A percentile compares a stretch with the other conserved stretches of the same genome.
Evolutionary conservation across 257 asterid genomes (phyloP).

Genomic region (Rehmannia glutinosa): DNA sequence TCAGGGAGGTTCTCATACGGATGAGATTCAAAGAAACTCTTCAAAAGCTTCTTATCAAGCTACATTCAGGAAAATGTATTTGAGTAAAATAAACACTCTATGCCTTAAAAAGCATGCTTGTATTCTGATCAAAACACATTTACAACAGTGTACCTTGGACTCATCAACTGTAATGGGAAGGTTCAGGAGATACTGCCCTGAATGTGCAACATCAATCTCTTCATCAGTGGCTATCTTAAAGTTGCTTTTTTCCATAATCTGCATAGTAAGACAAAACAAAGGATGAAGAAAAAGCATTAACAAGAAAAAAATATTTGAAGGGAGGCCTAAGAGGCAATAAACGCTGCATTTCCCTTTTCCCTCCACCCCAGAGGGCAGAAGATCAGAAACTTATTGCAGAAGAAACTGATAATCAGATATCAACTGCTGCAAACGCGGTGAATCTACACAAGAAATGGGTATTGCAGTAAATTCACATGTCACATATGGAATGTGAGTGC

Average conservation of each 20-base stretch:
- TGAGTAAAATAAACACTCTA: constrained; percentile 6
- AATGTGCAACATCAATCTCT: constrained; percentile 84
- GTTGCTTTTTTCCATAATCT: constrained; percentile 94
- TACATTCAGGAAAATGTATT: constrained; percentile 35
- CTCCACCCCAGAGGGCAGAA: constrained; percentile 10
- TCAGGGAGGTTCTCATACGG: constrained; percentile 82
- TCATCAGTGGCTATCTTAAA: constrained; percentile 84
- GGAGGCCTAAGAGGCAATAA: constrained; percentile 1
- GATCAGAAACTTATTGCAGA: not conserved
- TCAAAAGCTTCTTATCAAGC: constrained; percentile 86
- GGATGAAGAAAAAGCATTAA: not conserved
- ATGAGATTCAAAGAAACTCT: constrained; percentile 67
- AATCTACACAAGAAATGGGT: not conserved
- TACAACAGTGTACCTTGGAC: constrained; percentile 57
- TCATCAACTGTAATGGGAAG: constrained; percentile 94
- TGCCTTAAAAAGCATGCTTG: not conserved
- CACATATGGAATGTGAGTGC: not conserved
- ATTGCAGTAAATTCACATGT: not conserved
- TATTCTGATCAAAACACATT: constrained; percentile 1
- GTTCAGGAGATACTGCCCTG: constrained; percentile 93
- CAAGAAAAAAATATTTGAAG: constrained; percentile 12
- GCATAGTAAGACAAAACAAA: constrained; percentile 8
- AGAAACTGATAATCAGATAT: constrained; percentile 5
- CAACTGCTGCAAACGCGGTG: not conserved
- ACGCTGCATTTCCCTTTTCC: not conserved